A percentile compares a stretch with the other conserved stretches of the same genome.
These are phyloP conservation scores for Petrea volubilis DNA, from an alignment of 257 asterid genomes.

Conservation along the genomic window DNA sequence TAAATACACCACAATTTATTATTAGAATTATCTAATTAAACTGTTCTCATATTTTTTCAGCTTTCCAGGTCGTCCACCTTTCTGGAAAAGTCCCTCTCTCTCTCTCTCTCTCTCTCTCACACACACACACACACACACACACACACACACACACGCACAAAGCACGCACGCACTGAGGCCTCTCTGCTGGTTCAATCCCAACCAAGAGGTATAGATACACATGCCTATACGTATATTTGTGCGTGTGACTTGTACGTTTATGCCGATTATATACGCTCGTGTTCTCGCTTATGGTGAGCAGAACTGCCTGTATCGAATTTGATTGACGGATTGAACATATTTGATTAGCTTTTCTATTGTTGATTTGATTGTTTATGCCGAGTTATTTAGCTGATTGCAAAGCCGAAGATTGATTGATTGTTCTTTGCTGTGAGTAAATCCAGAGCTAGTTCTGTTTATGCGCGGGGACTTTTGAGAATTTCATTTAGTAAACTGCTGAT, in stretches of 20 bases:
- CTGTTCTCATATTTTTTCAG: conserved; percentile 15
- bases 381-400: conserved; percentile 12
- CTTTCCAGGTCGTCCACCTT: conserved; percentile 27
- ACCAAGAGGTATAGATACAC: conserved; percentile 23
- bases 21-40: conserved; percentile 4
- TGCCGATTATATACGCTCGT: background rate
- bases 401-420: conserved; percentile 5
- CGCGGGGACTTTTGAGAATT: background rate
- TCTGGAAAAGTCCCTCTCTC: conserved; percentile 13
- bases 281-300: conserved; percentile 1
- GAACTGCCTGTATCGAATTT: conserved; percentile 21
- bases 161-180: conserved; percentile 13
- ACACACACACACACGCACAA: background rate
- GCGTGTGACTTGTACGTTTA: background rate
- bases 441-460: conserved; percentile 13
- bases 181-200: conserved; percentile 21
- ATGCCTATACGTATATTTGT: background rate
- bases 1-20: background rate
- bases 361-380: background rate
- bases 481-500: background rate
- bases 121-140: background rate
- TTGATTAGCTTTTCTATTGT: conserved; percentile 18
- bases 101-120: conserved; percentile 19
- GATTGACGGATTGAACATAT: conserved; percentile 16
- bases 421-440: background rate